These are phyloP conservation scores for Bretziella fagacearum DNA, from an alignment of 2,329 filamentous ascomycete genomes.

Conservation along the genomic window DNA sequence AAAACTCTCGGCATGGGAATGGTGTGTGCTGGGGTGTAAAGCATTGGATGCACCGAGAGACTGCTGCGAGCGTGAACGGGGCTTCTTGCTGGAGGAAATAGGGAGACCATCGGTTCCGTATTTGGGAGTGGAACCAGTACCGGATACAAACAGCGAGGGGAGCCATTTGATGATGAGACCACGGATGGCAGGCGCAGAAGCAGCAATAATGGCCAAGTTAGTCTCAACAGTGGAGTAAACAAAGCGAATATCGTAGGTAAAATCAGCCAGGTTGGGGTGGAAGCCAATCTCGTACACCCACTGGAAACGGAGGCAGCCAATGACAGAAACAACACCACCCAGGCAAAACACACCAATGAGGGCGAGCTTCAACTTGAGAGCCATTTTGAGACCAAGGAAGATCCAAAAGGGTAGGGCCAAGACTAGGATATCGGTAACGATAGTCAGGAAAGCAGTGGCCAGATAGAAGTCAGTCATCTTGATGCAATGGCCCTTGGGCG, in stretches of 20 bases:
- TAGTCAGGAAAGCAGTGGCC: slow-evolving; percentile 23
- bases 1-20: slow-evolving; percentile 13
- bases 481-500: slow-evolving; percentile 21
- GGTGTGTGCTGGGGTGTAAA: not conserved
- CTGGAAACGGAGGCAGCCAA: slow-evolving; percentile 22
- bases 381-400: slow-evolving; percentile 26
- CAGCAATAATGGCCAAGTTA: slow-evolving; percentile 24
- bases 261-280: slow-evolving; percentile 14
- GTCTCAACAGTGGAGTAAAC: slow-evolving; percentile 22
- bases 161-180: slow-evolving; percentile 22
- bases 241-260: slow-evolving; percentile 21
- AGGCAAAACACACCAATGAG: slow-evolving; percentile 26
- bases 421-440: slow-evolving; percentile 26
- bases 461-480: slow-evolving; percentile 21
- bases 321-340: slow-evolving; percentile 22
- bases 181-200: slow-evolving; percentile 23
- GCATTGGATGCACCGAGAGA: not conserved
- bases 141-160: slow-evolving; percentile 20
- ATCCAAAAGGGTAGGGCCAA: slow-evolving; percentile 26
- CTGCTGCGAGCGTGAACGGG: slow-evolving; percentile 12
- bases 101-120: slow-evolving; percentile 14
- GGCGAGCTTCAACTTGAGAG: slow-evolving; percentile 23
- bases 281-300: slow-evolving; percentile 14
- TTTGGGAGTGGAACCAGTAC: not conserved
- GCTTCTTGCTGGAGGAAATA: slow-evolving; percentile 12